phyloP scores from a whole-genome alignment of 768 basidiomycete genomes.

The Hydnomerulius pinastri region DNA sequence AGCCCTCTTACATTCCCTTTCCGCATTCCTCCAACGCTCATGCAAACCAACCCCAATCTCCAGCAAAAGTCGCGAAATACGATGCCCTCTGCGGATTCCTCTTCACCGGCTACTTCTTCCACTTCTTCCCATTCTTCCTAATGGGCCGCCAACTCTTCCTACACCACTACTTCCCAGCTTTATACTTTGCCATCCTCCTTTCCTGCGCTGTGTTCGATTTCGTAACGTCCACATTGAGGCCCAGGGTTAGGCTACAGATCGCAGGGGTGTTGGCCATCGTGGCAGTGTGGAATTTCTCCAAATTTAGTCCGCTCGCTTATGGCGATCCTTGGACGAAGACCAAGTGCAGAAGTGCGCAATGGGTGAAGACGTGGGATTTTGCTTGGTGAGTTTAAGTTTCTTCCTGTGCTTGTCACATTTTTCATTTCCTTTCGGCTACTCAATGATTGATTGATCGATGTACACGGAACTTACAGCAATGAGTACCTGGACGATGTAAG shows the following conservation, averaged over 20 bases:
- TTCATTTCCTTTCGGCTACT: not conserved
- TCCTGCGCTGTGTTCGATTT: slow-evolving; percentile 82
- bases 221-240: slow-evolving; percentile 74
- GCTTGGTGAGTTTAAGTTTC: slow-evolving; percentile 72
- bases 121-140: slow-evolving; percentile 96
- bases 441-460: not conserved
- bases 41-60: not conserved
- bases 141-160: slow-evolving; percentile 97
- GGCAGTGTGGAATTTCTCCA: slow-evolving; percentile 74
- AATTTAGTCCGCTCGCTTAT: slow-evolving; percentile 83
- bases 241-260: slow-evolving; percentile 77
- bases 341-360: slow-evolving; percentile 74
- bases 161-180: slow-evolving; percentile 96
- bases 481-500: slow-evolving; percentile 72
- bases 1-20: slow-evolving; percentile 27
- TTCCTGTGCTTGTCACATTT: not conserved
- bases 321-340: slow-evolving; percentile 84
- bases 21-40: slow-evolving; percentile 1
- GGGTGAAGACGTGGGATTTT: slow-evolving; percentile 97
- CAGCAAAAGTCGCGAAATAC: slow-evolving; percentile 91
- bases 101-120: slow-evolving; percentile 87
- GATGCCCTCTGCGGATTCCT: slow-evolving; percentile 90
- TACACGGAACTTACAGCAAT: slow-evolving; percentile 40
- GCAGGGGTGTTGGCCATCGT: slow-evolving; percentile 73
- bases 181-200: slow-evolving; percentile 90